These are phyloP conservation scores for Aspergillus puulaauensis DNA, from an alignment of 2,329 filamentous ascomycete species.

Conservation along the genomic window DNA sequence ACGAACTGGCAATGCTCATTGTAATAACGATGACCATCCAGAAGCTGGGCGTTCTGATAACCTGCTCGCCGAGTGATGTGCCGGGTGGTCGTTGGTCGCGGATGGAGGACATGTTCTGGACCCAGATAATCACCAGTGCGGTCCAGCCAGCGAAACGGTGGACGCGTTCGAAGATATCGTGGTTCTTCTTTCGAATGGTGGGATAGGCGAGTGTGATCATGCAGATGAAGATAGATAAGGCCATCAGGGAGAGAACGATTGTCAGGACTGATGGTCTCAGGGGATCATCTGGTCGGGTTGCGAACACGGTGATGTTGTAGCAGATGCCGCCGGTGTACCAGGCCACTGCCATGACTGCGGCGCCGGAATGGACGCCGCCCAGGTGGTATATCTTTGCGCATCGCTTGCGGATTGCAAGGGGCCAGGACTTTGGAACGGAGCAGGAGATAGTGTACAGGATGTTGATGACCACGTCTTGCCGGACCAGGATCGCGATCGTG, in stretches of 20 bases:
- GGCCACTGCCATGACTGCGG: constrained; percentile 35
- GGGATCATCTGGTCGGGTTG: not conserved
- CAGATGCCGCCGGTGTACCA: constrained; percentile 40
- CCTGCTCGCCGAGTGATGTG: not conserved
- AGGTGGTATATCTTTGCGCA: constrained; percentile 43
- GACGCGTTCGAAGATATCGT: constrained; percentile 38
- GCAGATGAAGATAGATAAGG: constrained; percentile 20
- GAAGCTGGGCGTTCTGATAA: constrained; percentile 13
- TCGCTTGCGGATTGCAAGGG: constrained; percentile 34
- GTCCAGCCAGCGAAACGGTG: constrained; percentile 40
- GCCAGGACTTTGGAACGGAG: constrained; percentile 31
- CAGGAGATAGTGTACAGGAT: constrained; percentile 34
- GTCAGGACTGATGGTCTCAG: not conserved
- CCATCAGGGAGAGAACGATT: constrained; percentile 24
- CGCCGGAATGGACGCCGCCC: constrained; percentile 42
- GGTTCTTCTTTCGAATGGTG: constrained; percentile 25
- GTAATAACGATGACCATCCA: constrained; percentile 25
- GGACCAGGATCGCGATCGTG: constrained; percentile 32
- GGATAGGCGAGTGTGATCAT: constrained; percentile 19
- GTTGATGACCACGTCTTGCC: constrained; percentile 44
- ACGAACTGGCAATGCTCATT: constrained; percentile 21
- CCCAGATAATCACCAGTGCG: constrained; percentile 18
- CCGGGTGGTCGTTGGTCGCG: not conserved
- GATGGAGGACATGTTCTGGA: constrained; percentile 13
- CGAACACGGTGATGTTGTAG: constrained; percentile 2